Base-by-base conservation (phyloP, 306 rosid species). In the Medicago truncatula region DNA sequence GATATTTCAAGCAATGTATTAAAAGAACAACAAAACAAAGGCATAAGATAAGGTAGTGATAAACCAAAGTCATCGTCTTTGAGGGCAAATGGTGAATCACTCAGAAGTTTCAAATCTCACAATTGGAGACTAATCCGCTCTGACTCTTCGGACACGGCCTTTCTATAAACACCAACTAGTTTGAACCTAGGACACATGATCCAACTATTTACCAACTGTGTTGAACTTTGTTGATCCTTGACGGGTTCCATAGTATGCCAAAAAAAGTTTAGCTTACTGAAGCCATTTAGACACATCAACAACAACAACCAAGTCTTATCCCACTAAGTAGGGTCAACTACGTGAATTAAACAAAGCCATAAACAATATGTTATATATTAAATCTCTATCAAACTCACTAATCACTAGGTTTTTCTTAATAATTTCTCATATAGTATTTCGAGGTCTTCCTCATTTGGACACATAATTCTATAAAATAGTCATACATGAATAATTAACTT, bases 1-100 rank as follows among this genome's bases (percentile, higher is more conserved):
- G 61, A 18, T 21, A 43, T 28, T 70, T 62, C 70, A 14, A 76
- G 70, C 67, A 59, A 58, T 50, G 66, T 9, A 66, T 13, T 39
- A 2, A 44, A 60, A 36, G 11, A 57, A 28, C 46, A 52, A 7
- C 20, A 18, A n/a, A 9, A 52, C 16, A 52, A 4, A 21, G 9
- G 63, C 20, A 58, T 17, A 25, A 25, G 16, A 31, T 2, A 46
- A 47, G 47, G 69, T 1, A 7, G 39, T 7, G 10, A 43, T 49
- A 5, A 49, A 7, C 68, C 7, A n/a, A n/a, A 34, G 43, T 31
- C 43, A 0, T 31, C 67, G 15, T 31, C 14, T 44, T 9, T 9
- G n/a, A 5, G 15, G n/a, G 63, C 15, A 57, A 57, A 57, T 57
- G 36, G 34, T 57, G 36, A 56, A 20, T 9, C 31, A 21, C 31